These are phyloP conservation scores for Byssothecium circinans DNA, from an alignment of 2,329 filamentous ascomycete genomes.

Conservation along the genomic window DNA sequence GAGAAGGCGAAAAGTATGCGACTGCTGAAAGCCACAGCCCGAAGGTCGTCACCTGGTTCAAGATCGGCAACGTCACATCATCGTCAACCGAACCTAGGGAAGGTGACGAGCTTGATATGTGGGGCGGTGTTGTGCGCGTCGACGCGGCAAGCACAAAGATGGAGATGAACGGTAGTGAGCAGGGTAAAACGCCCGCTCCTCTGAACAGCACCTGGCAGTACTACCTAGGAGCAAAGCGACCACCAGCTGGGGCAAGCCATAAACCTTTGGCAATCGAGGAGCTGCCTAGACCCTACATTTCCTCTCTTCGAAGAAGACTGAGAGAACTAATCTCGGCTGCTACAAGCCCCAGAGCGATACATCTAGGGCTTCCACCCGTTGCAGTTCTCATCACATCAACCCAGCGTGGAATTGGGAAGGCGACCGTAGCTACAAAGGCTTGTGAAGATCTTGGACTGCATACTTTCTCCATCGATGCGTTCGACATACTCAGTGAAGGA, in stretches of 20 bases:
- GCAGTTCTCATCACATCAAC: constrained; percentile 88
- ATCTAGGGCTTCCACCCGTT: constrained; percentile 82
- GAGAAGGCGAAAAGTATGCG: constrained; percentile 20
- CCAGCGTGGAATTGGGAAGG: constrained; percentile 90
- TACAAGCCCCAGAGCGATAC: constrained; percentile 82
- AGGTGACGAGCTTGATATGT: constrained; percentile 69
- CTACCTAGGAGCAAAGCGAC: constrained; percentile 76
- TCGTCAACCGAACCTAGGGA: constrained; percentile 55
- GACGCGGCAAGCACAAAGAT: constrained; percentile 86
- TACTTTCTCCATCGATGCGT: constrained; percentile 84
- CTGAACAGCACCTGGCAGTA: constrained; percentile 82
- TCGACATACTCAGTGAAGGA: constrained; percentile 92
- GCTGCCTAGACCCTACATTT: constrained; percentile 47
- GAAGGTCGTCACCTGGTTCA: constrained; percentile 81
- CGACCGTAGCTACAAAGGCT: constrained; percentile 73
- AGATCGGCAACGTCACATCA: constrained; percentile 68
- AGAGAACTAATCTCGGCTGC: constrained; percentile 85
- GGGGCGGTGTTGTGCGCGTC: constrained; percentile 84
- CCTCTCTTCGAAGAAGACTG: constrained; percentile 61
- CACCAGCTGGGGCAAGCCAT: constrained; percentile 61
- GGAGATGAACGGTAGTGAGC: constrained; percentile 86
- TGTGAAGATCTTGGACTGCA: constrained; percentile 90
- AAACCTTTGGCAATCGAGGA: constrained; percentile 54
- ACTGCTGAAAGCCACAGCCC: constrained; percentile 18
- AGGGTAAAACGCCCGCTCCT: constrained; percentile 75